phyloP scores from a whole-genome alignment of 164 flowering plant species.

The Brasenia schreberi region DNA sequence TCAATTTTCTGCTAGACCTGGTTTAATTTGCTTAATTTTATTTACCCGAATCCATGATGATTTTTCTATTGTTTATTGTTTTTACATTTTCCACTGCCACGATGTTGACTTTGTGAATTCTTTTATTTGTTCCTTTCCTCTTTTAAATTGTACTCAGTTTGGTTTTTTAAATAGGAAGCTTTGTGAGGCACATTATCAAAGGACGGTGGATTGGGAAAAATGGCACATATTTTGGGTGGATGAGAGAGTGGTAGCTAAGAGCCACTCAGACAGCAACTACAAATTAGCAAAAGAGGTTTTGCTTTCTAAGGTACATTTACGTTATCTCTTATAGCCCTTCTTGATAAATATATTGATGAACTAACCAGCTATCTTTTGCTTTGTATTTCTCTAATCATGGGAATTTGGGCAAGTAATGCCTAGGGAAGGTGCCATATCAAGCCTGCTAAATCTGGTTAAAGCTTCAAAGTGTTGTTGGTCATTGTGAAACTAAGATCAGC shows the following conservation, averaged over 20 bases:
- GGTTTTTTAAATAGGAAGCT: conserved; percentile 47
- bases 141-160: neutral
- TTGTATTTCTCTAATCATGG: neutral
- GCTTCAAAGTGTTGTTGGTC: neutral
- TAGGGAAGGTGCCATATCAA: neutral
- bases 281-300: conserved; percentile 62
- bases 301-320: conserved; percentile 48
- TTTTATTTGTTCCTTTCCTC: no score
- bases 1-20: neutral
- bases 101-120: neutral
- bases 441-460: neutral
- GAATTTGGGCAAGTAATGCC: neutral
- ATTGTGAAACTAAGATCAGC: neutral
- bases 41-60: neutral
- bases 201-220: conserved; percentile 77
- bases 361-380: neutral
- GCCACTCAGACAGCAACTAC: conserved; percentile 74
- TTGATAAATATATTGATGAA: neutral
- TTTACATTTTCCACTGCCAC: neutral
- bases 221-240: conserved; percentile 91
- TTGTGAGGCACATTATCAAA: conserved; percentile 62
- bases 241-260: conserved; percentile 75
- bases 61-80: neutral
- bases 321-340: neutral
- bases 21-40: neutral